phyloP scores from a whole-genome alignment of 2,329 filamentous ascomycete species.

The Chaetomiaceae sp. region DNA sequence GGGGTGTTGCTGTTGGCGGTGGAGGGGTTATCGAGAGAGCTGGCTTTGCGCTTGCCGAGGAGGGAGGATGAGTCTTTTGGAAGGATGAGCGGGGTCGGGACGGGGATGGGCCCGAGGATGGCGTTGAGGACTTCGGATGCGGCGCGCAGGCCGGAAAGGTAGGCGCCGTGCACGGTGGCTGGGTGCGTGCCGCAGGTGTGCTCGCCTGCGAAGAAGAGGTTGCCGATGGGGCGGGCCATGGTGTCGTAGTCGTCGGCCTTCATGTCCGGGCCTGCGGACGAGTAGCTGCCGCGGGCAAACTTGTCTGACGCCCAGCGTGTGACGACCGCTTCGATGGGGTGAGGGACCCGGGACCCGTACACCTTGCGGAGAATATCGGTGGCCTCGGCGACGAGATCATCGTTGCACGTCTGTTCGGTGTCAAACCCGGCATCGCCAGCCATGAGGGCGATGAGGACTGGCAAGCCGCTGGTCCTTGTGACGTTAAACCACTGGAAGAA shows the following conservation, averaged over 20 bases:
- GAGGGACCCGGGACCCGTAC: slow-evolving; percentile 67
- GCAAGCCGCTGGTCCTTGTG: slow-evolving; percentile 81
- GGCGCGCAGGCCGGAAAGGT: slow-evolving; percentile 84
- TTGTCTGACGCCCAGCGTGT: slow-evolving; percentile 89
- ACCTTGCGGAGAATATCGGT: slow-evolving; percentile 72
- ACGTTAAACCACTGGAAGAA: slow-evolving; percentile 99
- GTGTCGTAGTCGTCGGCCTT: slow-evolving; percentile 83
- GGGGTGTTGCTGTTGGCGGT: neutral
- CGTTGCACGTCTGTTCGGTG: slow-evolving; percentile 72
- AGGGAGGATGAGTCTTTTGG: slow-evolving; percentile 46
- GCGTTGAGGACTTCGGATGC: slow-evolving; percentile 80
- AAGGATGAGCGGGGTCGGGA: slow-evolving; percentile 71
- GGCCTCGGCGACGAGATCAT: slow-evolving; percentile 74
- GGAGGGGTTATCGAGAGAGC: slow-evolving; percentile 1
- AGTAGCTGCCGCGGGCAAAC: slow-evolving; percentile 93
- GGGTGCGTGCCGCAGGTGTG: slow-evolving; percentile 95
- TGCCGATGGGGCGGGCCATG: slow-evolving; percentile 81
- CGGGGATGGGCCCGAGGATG: slow-evolving; percentile 74
- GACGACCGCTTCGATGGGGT: slow-evolving; percentile 79
- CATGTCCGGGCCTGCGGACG: slow-evolving; percentile 81
- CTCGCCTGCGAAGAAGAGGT: slow-evolving; percentile 92
- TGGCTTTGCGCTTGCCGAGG: slow-evolving; percentile 51
- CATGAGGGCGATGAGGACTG: slow-evolving; percentile 88
- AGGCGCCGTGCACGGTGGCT: slow-evolving; percentile 94
- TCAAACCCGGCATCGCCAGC: slow-evolving; percentile 90